Conservation (phyloP, 2,329 filamentous ascomycete genomes). For the Cylindrodendrum hubeiense region DNA sequence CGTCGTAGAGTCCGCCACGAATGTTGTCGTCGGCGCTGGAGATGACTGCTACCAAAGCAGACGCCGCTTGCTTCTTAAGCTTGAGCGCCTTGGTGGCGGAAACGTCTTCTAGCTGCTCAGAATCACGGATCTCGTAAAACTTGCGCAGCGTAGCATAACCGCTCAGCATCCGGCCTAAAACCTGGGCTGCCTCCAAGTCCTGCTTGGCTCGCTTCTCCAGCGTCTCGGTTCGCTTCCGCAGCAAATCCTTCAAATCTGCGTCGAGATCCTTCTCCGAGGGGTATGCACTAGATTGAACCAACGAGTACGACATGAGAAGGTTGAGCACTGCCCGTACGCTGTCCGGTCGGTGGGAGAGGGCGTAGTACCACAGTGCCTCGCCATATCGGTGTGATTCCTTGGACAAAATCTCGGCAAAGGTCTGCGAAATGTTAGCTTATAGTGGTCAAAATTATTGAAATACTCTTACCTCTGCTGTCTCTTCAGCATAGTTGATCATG, state of each 20-base stretch:
- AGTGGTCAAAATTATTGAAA: not conserved
- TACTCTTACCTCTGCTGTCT: slow-evolving; percentile 80
- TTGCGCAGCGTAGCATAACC: slow-evolving; percentile 92
- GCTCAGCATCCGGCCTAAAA: slow-evolving; percentile 87
- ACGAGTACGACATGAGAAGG: slow-evolving; percentile 86
- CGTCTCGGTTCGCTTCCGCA: slow-evolving; percentile 78
- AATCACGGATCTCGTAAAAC: slow-evolving; percentile 90
- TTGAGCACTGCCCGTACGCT: slow-evolving; percentile 90
- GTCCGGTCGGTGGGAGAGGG: slow-evolving; percentile 80
- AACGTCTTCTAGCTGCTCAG: slow-evolving; percentile 43
- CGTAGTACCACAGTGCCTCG: slow-evolving; percentile 90
- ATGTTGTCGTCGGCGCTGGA: slow-evolving; percentile 91
- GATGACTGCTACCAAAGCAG: slow-evolving; percentile 84
- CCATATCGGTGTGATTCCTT: slow-evolving; percentile 83
- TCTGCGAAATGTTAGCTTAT: slow-evolving; percentile 62
- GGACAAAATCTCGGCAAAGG: slow-evolving; percentile 84
- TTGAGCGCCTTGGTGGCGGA: slow-evolving; percentile 61
- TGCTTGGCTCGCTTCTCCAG: slow-evolving; percentile 78
- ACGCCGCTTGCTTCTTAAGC: slow-evolving; percentile 76
- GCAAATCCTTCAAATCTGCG: slow-evolving; percentile 74
- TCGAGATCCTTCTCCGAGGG: slow-evolving; percentile 81
- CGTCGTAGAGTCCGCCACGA: slow-evolving; percentile 89
- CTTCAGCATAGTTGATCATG: slow-evolving; percentile 82
- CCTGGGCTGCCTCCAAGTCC: slow-evolving; percentile 84
- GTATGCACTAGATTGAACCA: slow-evolving; percentile 86